phyloP scores from a whole-genome alignment of 78 protist genomes.

The Dictyostelium capitatum region DNA sequence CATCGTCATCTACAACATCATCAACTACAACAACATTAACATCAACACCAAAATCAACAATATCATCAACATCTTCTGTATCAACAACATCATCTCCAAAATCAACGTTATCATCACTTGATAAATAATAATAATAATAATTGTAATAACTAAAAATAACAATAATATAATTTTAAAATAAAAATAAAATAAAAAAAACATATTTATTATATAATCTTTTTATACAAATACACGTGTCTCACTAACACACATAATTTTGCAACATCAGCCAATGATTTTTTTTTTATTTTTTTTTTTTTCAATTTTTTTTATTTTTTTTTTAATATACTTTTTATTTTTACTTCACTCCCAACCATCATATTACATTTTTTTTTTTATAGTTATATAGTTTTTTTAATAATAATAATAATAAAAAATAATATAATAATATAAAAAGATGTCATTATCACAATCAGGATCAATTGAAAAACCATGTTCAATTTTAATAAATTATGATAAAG shows the following conservation, averaged over 20 bases:
- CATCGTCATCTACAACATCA: not conserved
- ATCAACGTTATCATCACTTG: too few relatives aligned
- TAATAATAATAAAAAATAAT: not conserved
- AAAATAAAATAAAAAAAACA: conserved; percentile 6
- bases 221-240: too few relatives aligned
- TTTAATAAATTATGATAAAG: conserved; percentile 59
- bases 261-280: too few relatives aligned
- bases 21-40: not conserved
- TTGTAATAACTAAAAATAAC: not conserved
- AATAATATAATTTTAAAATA: not conserved
- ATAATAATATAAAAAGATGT: conserved; percentile 6
- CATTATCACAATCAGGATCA: conserved; percentile 59
- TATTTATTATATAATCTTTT: too few relatives aligned
- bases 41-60: not conserved
- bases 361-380: not conserved
- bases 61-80: not conserved
- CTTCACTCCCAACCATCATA: not conserved
- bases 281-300: too few relatives aligned
- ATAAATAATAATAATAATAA: too few relatives aligned
- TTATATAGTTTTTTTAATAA: not conserved
- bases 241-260: too few relatives aligned
- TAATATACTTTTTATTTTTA: not conserved
- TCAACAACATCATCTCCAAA: too few relatives aligned
- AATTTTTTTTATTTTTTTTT: too few relatives aligned
- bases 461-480: conserved; percentile 76